Evolutionary conservation across 306 rosid species (phyloP).

Genomic region (Acacia confusa): DNA sequence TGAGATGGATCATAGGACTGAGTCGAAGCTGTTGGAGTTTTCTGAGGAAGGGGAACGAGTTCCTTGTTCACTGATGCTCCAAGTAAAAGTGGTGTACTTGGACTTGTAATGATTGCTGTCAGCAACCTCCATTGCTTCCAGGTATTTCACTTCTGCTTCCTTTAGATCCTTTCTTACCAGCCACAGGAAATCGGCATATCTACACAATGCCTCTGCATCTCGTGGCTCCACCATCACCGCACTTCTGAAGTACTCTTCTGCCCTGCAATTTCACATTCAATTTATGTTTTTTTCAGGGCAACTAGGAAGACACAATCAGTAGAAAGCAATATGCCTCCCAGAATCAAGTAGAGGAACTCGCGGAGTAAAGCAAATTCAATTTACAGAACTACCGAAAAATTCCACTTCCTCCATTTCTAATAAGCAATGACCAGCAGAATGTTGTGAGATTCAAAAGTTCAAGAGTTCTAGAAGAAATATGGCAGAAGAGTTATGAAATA

Average conservation of each 20-base stretch:
- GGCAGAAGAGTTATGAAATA: constrained; percentile 15
- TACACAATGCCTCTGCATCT: constrained; percentile 59
- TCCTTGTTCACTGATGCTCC: constrained; percentile 67
- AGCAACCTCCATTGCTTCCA: constrained; percentile 64
- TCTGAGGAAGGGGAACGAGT: constrained; percentile 48
- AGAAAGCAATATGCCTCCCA: background rate
- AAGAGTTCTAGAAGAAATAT: background rate
- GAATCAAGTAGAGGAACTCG: background rate
- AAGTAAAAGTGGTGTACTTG: constrained; percentile 67
- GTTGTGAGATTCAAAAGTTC: background rate
- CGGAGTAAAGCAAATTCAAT: background rate
- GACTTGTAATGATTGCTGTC: constrained; percentile 48
- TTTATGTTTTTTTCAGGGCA: background rate
- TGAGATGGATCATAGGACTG: constrained; percentile 7
- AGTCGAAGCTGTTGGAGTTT: constrained; percentile 30
- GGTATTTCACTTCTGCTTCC: constrained; percentile 70
- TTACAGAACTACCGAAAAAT: constrained; percentile 1
- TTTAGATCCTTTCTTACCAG: constrained; percentile 53
- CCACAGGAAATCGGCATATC: constrained; percentile 76
- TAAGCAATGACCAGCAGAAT: background rate
- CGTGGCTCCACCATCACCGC: constrained; percentile 46
- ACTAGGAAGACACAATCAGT: background rate
- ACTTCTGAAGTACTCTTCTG: constrained; percentile 68
- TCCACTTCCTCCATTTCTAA: constrained; percentile 8
- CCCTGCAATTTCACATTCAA: constrained; percentile 49